A percentile compares a stretch with the other conserved stretches of the same genome.
phyloP scores from a whole-genome alignment of 345 rosid species.

The Excoecaria agallocha region DNA sequence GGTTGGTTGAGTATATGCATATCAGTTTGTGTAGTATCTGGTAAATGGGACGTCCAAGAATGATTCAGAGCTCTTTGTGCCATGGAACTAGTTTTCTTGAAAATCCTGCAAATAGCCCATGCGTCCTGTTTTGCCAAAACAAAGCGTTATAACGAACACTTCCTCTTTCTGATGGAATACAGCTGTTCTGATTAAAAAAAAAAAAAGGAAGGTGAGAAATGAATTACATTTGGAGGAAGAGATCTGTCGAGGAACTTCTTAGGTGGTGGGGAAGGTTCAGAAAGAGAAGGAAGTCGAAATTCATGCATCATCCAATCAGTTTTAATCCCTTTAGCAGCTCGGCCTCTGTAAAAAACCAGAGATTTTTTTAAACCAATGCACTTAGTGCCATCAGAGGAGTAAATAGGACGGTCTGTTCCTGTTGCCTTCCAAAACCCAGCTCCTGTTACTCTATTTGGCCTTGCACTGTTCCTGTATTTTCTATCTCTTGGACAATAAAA shows the following conservation, averaged over 20 bases:
- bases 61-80: constrained; percentile 68
- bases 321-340: constrained; percentile 90
- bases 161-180: too few relatives aligned
- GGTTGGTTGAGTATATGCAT: constrained; percentile 18
- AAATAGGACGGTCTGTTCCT: constrained; percentile 93
- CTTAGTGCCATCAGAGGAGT: constrained; percentile 62
- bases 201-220: background rate
- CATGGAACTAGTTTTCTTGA: constrained; percentile 73
- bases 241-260: constrained; percentile 57
- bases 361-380: constrained; percentile 95
- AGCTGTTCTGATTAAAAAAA: too few relatives aligned
- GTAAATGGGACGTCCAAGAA: constrained; percentile 47
- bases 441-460: constrained; percentile 92
- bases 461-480: constrained; percentile 81
- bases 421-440: constrained; percentile 98
- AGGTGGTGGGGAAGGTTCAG: constrained; percentile 46
- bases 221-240: constrained; percentile 59
- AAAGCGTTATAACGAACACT: too few relatives aligned
- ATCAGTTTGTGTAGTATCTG: constrained; percentile 31
- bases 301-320: constrained; percentile 99
- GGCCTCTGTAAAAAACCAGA: constrained; percentile 83
- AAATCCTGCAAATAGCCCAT: constrained; percentile 97
- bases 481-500: constrained; percentile 92
- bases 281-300: constrained; percentile 74
- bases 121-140: constrained; percentile 50